These are phyloP conservation scores for Globisporangium nodosum DNA, from an alignment of 352 stramenopile species.

Conservation along the genomic window DNA sequence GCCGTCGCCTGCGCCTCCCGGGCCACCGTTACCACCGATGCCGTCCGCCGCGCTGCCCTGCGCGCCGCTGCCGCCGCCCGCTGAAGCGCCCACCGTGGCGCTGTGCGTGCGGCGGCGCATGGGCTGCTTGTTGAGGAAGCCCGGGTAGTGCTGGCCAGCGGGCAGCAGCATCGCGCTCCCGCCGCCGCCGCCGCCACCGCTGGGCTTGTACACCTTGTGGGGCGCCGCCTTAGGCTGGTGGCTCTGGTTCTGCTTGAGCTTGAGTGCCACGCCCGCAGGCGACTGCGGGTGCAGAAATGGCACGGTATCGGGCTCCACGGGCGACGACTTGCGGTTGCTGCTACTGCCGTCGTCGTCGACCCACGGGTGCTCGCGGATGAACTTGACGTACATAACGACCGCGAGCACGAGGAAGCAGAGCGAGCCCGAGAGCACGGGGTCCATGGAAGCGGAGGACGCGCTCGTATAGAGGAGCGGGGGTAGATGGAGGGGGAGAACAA, in stretches of 20 bases:
- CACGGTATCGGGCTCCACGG: conserved; percentile 58
- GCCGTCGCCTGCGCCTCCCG: conserved; percentile 4
- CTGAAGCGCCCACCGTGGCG: conserved; percentile 24
- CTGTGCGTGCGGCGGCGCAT: conserved; percentile 75
- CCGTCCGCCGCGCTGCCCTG: conserved; percentile 15
- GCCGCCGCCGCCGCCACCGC: conserved; percentile 4
- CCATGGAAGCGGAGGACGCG: conserved; percentile 25
- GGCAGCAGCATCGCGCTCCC: conserved; percentile 1
- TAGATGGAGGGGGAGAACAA: not conserved
- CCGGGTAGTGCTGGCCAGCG: conserved; percentile 18
- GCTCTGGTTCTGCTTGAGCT: conserved; percentile 30
- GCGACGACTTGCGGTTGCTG: conserved; percentile 51
- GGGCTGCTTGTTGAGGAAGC: conserved; percentile 63
- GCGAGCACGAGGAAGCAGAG: conserved; percentile 83
- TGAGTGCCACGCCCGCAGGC: conserved; percentile 35
- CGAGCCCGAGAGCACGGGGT: conserved; percentile 83
- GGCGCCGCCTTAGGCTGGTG: conserved; percentile 24
- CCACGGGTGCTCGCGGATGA: conserved; percentile 72
- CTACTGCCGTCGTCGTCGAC: conserved; percentile 38
- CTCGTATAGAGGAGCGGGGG: not conserved
- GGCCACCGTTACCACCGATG: conserved; percentile 1
- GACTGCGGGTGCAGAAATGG: conserved; percentile 66
- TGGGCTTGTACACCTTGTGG: conserved; percentile 30
- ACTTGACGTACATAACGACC: conserved; percentile 87
- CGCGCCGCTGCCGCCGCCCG: conserved; percentile 3